Conservation (phyloP, 2,329 filamentous ascomycete species). For the Nemania sp. region DNA sequence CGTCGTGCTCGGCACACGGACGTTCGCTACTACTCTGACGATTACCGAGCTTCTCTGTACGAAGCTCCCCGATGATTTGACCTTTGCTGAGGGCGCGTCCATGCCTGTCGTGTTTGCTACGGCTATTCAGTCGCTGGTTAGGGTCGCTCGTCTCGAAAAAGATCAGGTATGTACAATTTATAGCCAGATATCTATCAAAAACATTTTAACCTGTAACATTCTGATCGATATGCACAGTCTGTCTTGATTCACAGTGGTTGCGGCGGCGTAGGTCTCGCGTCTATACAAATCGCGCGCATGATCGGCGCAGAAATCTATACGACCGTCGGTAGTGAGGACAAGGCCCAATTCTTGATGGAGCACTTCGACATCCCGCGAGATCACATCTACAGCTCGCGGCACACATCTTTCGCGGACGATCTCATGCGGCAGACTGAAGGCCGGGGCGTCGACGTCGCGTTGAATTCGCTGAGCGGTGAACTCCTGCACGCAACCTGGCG, state of each 20-base stretch:
- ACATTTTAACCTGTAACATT: not conserved
- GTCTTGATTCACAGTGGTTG: slow-evolving; percentile 31
- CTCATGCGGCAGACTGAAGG: slow-evolving; percentile 27
- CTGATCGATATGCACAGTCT: slow-evolving; percentile 6
- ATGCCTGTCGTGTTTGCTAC: slow-evolving; percentile 28
- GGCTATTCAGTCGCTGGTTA: slow-evolving; percentile 25
- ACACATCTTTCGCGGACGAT: slow-evolving; percentile 20
- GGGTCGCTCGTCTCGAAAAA: slow-evolving; percentile 21
- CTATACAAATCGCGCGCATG: slow-evolving; percentile 27
- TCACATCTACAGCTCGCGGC: slow-evolving; percentile 29
- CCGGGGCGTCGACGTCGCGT: slow-evolving; percentile 35
- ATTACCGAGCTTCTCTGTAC: slow-evolving; percentile 1
- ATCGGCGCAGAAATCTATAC: slow-evolving; percentile 27
- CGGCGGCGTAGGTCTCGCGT: slow-evolving; percentile 30
- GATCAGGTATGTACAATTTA: slow-evolving; percentile 12
- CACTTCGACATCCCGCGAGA: slow-evolving; percentile 23
- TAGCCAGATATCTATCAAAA: not conserved
- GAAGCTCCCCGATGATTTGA: slow-evolving; percentile 25
- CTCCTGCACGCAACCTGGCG: slow-evolving; percentile 47
- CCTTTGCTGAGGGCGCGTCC: slow-evolving; percentile 28
- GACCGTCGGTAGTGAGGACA: slow-evolving; percentile 28
- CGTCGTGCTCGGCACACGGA: not conserved
- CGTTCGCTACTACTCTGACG: not conserved
- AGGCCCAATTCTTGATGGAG: slow-evolving; percentile 23
- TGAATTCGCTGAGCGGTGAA: slow-evolving; percentile 48